Evolutionary conservation across 2,329 filamentous ascomycete genomes (phyloP).

Genomic region (Fusarium decemcellulare): DNA sequence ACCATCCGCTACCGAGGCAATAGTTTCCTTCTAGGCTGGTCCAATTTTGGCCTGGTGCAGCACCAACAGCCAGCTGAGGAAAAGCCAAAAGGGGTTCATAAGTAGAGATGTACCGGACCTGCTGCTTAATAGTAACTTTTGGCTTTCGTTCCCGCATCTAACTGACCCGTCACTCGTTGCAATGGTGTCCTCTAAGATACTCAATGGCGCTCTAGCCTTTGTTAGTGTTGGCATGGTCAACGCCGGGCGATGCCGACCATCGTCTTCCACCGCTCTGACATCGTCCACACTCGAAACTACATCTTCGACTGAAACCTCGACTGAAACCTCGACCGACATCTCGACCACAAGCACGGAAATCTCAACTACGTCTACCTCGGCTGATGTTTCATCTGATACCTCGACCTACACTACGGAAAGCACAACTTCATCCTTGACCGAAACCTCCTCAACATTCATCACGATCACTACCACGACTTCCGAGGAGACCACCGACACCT

Average conservation of each 20-base stretch:
- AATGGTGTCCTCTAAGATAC: slow-evolving; percentile 10
- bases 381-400: background rate
- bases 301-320: background rate
- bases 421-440: background rate
- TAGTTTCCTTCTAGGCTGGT: no score
- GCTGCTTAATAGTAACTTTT: no score
- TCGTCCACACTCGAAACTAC: background rate
- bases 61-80: no score
- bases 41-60: no score
- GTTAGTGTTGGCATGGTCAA: slow-evolving; percentile 1
- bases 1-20: no score
- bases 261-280: background rate
- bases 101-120: no score
- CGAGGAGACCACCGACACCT: background rate
- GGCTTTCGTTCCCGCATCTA: no score
- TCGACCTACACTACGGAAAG: background rate
- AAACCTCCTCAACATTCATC: background rate
- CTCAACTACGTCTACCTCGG: background rate
- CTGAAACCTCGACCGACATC: background rate
- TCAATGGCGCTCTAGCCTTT: slow-evolving; percentile 5
- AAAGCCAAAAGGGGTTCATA: no score
- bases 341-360: background rate
- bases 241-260: slow-evolving; percentile 15
- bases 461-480: slow-evolving; percentile 6
- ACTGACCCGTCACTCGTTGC: background rate